Base-by-base conservation (phyloP, 179 eudicot species). In the Nepenthes alata region DNA sequence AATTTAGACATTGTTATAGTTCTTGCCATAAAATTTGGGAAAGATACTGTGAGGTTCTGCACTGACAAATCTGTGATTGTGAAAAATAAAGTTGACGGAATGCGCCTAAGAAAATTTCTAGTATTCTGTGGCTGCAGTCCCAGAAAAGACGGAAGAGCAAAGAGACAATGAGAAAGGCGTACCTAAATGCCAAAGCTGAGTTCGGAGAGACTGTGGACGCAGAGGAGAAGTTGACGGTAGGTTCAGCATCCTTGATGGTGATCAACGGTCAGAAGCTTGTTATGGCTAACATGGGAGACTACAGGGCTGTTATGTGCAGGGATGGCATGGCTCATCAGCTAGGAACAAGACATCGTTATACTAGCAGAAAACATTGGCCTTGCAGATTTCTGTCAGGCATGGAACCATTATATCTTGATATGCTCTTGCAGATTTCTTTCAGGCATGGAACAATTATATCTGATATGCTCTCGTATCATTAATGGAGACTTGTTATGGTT, bases 251-350 rank as follows among this genome's bases (percentile, higher is more conserved):
- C 34, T 85, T 76, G 1, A 25, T 85, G 55, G 77, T 83, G 56
- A 72, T 88, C 57, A 75, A 80, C 39, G 85, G 84, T 0, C 85
- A 85, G 63, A 83, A 74, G 76, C 74, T 88, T 37, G 83, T 88
- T 73, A 72, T 78, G 41, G 89, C 89, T 35, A 72, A 75, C 60
- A 80, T 83, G 78, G 93, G 93, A 45, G 87, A 77, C 16, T 77
- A 83, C 53, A 80, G 72, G 63, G 84, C 81, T 59, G 75, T 88
- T 65, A 77, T 85, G 47, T 85, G 93, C 61, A 83, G 72, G 66
- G 84, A 85, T 67, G 96, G 96, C 9, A 55, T 68, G 38, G 93
- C 93, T 75, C 68, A 68, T 67, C 83, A 77, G 67, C 63, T 87
- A 60, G 65, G 64, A 3, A 4, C 71, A 47, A 79, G 45, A 41